Conservation (phyloP, 2,329 filamentous ascomycete genomes). For the Aspergillus versicolor region DNA sequence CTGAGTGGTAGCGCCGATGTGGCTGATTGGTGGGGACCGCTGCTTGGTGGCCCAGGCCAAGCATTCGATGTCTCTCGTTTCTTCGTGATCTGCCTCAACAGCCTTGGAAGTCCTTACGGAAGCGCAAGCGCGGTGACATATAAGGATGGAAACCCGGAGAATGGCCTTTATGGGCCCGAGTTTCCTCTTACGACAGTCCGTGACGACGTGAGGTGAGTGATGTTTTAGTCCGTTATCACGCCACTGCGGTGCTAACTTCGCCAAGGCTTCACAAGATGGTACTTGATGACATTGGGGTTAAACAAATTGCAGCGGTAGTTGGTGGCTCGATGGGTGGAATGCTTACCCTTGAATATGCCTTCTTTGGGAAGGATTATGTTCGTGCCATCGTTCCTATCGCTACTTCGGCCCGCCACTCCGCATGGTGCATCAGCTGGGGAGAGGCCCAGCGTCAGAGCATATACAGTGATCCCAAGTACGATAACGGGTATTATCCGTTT, state of each 20-base stretch:
- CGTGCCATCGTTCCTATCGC: slow-evolving; percentile 56
- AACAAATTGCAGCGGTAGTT: slow-evolving; percentile 54
- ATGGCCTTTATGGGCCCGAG: slow-evolving; percentile 86
- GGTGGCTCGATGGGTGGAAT: slow-evolving; percentile 61
- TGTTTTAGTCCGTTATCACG: neutral
- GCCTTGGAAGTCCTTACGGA: slow-evolving; percentile 56
- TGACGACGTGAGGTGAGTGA: slow-evolving; percentile 84
- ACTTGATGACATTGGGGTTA: slow-evolving; percentile 55
- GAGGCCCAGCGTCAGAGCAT: slow-evolving; percentile 66
- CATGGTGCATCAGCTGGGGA: slow-evolving; percentile 61
- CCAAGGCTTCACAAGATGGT: slow-evolving; percentile 54
- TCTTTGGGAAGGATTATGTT: slow-evolving; percentile 66
- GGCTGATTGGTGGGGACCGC: slow-evolving; percentile 57
- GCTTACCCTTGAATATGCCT: slow-evolving; percentile 61
- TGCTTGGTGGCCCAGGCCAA: slow-evolving; percentile 53
- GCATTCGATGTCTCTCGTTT: slow-evolving; percentile 55
- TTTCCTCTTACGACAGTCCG: slow-evolving; percentile 94
- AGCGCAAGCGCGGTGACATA: slow-evolving; percentile 64
- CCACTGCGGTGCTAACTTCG: slow-evolving; percentile 7
- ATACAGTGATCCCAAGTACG: slow-evolving; percentile 97
- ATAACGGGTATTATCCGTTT: slow-evolving; percentile 91
- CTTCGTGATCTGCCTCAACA: slow-evolving; percentile 56
- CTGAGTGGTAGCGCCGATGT: slow-evolving; percentile 57
- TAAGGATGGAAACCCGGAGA: slow-evolving; percentile 73
- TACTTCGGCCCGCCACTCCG: slow-evolving; percentile 56